These are phyloP conservation scores for Curvularia sp. DNA, from an alignment of 2,329 filamentous ascomycete genomes.

Conservation along the genomic window DNA sequence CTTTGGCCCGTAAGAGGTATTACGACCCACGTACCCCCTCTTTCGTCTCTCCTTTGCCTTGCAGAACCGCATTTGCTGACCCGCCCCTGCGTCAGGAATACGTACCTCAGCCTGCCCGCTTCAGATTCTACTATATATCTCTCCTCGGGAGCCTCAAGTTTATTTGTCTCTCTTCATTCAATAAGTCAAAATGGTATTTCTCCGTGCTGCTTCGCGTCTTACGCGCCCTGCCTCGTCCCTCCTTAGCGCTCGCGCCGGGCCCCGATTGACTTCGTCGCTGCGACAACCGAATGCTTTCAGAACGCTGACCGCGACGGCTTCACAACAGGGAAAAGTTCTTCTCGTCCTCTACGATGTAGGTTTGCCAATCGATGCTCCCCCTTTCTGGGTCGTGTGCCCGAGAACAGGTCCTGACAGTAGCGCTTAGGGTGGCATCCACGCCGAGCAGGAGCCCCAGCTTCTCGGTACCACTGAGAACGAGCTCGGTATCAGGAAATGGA, in stretches of 20 bases:
- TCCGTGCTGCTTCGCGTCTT: slow-evolving; percentile 66
- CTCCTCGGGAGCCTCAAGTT: slow-evolving; percentile 26
- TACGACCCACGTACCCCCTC: slow-evolving; percentile 31
- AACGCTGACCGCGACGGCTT: slow-evolving; percentile 70
- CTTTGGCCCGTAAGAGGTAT: slow-evolving; percentile 37
- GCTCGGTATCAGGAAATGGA: slow-evolving; percentile 95
- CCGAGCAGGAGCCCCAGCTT: slow-evolving; percentile 84
- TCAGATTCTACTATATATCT: slow-evolving; percentile 34
- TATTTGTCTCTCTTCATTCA: slow-evolving; percentile 23
- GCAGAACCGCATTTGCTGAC: slow-evolving; percentile 28
- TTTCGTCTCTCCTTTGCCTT: slow-evolving; percentile 6
- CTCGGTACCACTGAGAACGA: slow-evolving; percentile 98
- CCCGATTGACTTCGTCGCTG: slow-evolving; percentile 54
- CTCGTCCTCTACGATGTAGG: slow-evolving; percentile 90
- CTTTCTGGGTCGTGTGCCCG: slow-evolving; percentile 2
- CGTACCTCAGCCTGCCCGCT: slow-evolving; percentile 29
- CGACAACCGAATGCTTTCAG: slow-evolving; percentile 61
- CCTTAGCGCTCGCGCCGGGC: slow-evolving; percentile 55
- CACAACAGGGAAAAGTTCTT: slow-evolving; percentile 91
- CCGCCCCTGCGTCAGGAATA: slow-evolving; percentile 38
- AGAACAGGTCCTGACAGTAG: slow-evolving; percentile 38
- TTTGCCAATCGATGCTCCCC: slow-evolving; percentile 27
- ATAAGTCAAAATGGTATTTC: slow-evolving; percentile 64
- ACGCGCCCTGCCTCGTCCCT: slow-evolving; percentile 63
- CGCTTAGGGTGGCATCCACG: slow-evolving; percentile 77